Evolutionary conservation across 257 asterid species (phyloP), one percentile per base, ranked within the genome.

Genomic region (Jacaranda copaia): DNA sequence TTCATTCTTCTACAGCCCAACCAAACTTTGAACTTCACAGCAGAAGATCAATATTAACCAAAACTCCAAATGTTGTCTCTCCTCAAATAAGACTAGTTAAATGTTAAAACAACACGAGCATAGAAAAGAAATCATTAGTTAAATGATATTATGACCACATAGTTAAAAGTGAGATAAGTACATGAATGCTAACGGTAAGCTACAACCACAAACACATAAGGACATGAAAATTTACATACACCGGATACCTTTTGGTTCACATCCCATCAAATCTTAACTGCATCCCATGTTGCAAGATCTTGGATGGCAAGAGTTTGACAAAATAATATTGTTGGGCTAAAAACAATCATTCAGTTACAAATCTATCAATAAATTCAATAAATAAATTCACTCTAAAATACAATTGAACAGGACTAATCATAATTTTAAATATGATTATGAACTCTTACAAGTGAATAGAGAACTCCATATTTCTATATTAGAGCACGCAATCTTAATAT

Each of bases 261-360:
- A 81, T 90, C 96, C 40, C 96, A 92, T 73, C 96, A 90, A 75
- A 92, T 88, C 89, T 92, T 92, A 68, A 92, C 89, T 49, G 98
- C 98, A 84, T 92, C 97, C 6, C 97, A 93, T 53, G 98, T 93
- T 38, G 98, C 98, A 72, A 93, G 93, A 84, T 93, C 98, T 90
- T 93, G 98, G 79, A 91, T 93, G 83, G 98, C 98, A 81, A 96
- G 96, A 73, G 98, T 90, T 85, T 19, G 96, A 96, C 82, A 92
- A 81, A 77, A 93, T 93, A 40, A 93, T 93, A 82, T 89, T 88
- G 87, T 92, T 92, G 57, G 98, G 98, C 98, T 92, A 93, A 82
- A 25, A 84, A 52, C 16, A 55, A 73, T 48, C 66, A 69, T 66
- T 55, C 67, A 56, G 63, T 16, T 45, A 74, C 38, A 20, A 60